phyloP scores from a whole-genome alignment of 148 eudicot genomes.

The Chenopodium formosanum region DNA sequence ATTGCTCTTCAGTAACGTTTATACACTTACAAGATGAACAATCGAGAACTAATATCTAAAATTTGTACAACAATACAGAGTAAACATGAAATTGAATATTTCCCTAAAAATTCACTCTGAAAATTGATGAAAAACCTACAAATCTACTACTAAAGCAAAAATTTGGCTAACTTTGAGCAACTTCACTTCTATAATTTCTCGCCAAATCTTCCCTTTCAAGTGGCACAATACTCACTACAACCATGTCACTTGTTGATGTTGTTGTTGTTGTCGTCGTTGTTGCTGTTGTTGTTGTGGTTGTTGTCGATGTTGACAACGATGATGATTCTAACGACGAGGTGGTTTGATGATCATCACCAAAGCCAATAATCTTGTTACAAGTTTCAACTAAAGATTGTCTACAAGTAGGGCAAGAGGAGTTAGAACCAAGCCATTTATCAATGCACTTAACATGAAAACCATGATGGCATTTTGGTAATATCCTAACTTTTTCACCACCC shows the following conservation, averaged over 20 bases:
- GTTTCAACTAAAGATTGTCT: conserved; percentile 69
- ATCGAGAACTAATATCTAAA: background rate
- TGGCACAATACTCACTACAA: conserved; percentile 42
- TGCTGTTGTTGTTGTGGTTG: conserved; percentile 11
- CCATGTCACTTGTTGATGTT: conserved; percentile 17
- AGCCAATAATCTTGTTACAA: conserved; percentile 52
- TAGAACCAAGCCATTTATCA: conserved; percentile 74
- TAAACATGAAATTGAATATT: background rate
- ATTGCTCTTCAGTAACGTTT: background rate
- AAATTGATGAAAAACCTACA: conserved; percentile 1
- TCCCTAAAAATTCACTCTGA: background rate
- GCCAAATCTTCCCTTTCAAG: conserved; percentile 52
- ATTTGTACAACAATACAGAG: conserved; percentile 2
- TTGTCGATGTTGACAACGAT: conserved; percentile 1
- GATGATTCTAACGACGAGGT: conserved; percentile 26
- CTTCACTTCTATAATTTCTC: conserved; percentile 34
- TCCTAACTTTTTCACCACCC: conserved; percentile 44
- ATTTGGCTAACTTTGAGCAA: background rate
- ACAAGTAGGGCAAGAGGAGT: conserved; percentile 91
- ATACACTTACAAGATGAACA: conserved; percentile 7
- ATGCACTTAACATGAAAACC: conserved; percentile 80
- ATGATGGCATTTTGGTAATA: conserved; percentile 81
- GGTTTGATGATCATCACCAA: conserved; percentile 26
- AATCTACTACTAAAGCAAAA: background rate
- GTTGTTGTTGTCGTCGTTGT: conserved; percentile 9